phyloP scores from a whole-genome alignment of 2,329 filamentous ascomycete genomes.

The Alternaria brassicicola region DNA sequence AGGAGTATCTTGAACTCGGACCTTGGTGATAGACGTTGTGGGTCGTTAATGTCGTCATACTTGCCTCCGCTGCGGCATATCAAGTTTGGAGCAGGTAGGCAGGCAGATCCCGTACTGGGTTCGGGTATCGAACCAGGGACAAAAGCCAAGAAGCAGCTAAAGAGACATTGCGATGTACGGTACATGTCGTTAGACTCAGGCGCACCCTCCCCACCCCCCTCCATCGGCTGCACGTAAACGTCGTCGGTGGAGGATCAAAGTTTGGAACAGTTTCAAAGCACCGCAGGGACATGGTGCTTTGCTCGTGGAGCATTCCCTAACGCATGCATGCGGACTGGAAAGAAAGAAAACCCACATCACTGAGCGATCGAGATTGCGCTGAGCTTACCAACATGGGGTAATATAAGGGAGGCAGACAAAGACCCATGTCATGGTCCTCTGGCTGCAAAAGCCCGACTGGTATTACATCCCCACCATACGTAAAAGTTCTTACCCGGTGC shows the following conservation, averaged over 20 bases:
- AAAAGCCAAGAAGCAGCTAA: not conserved
- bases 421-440: slow-evolving; percentile 16
- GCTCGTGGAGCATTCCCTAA: slow-evolving; percentile 4
- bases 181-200: not conserved
- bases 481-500: not conserved
- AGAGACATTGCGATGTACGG: slow-evolving; percentile 11
- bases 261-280: not conserved
- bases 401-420: not conserved
- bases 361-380: slow-evolving; percentile 10
- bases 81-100: slow-evolving; percentile 7
- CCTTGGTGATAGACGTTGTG: slow-evolving; percentile 15
- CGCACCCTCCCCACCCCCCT: not conserved
- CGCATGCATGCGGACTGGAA: slow-evolving; percentile 11
- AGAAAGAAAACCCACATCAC: slow-evolving; percentile 7
- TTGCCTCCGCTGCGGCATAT: slow-evolving; percentile 7
- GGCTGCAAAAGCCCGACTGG: slow-evolving; percentile 15
- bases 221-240: slow-evolving; percentile 1
- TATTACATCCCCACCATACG: slow-evolving; percentile 5
- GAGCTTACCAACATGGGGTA: slow-evolving; percentile 18
- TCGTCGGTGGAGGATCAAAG: slow-evolving; percentile 9
- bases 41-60: slow-evolving; percentile 16
- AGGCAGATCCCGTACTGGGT: slow-evolving; percentile 7
- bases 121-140: slow-evolving; percentile 6
- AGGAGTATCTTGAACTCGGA: not conserved
- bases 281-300: slow-evolving; percentile 1